Evolutionary conservation across 2,329 filamentous ascomycete species (phyloP), one percentile per base, ranked within the genome.

Genomic region (Coleophoma cylindrospora): DNA sequence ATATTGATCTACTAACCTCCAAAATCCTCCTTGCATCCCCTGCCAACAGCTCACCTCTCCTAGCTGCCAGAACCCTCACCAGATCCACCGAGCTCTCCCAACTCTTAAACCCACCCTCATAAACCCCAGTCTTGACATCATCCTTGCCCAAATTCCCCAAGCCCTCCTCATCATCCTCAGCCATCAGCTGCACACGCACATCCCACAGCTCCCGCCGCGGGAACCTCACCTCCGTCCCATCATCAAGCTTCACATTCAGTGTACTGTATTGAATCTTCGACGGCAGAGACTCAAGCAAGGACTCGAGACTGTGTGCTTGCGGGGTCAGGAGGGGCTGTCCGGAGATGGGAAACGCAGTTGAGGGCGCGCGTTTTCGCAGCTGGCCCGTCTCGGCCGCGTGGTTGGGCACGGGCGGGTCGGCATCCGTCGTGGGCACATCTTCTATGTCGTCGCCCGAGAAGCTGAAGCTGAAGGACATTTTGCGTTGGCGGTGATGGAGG

Each of bases 91-190:
- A 89, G 69, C 88, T 91, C 70, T 94, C 89, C 89, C 89, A 94
- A 61, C 86, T 91, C 72, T 94, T 94, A 72, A 92, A 91, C 21
- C 89, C 89, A 50, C 89, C 89, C 69, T 94, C 89, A 68, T 94
- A 94, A 52, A 92, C 80, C 47, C 88, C 88, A 49, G 87, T 87
- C 66, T 83, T 86, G 56, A 94, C 84, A 67, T 94, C 89, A 55
- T 87, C 83, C 54, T 78, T 75, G 37, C 81, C 84, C 34, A 89
- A 71, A 1, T 70, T 69, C 8, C 78, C 76, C 22, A 77, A 64
- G 21, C 69, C 68, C 7, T 69, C 62, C 48, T 77, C 71, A 38
- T 79, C 80, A 37, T 82, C 81, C 64, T 85, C 82, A 45, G 87
- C 86, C 84, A 92, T 91, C 51, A 94, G 73, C 71, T 94, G 89